Conservation (phyloP, 2,329 filamentous ascomycete genomes). For the Sporothrix schenckii region DNA sequence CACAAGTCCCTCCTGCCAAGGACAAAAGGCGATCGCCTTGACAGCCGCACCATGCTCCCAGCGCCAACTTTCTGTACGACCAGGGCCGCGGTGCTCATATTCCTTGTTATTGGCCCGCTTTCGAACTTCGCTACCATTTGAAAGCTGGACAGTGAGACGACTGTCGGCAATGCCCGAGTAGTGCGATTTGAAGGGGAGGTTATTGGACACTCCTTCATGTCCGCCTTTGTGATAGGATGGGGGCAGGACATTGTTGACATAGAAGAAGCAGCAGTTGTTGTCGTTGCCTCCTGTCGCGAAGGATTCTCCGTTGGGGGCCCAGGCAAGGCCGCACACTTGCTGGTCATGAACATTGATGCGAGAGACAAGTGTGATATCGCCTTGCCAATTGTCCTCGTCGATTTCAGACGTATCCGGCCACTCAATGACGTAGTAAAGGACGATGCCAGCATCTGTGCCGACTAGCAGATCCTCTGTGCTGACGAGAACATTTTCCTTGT, state of each 20-base stretch:
- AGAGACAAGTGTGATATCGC: slow-evolving; percentile 75
- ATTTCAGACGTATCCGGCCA: slow-evolving; percentile 73
- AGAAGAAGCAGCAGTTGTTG: slow-evolving; percentile 82
- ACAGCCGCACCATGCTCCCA: slow-evolving; percentile 85
- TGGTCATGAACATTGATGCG: slow-evolving; percentile 79
- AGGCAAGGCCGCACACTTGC: slow-evolving; percentile 91
- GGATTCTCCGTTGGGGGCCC: slow-evolving; percentile 73
- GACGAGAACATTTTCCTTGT: slow-evolving; percentile 54
- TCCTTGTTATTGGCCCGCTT: slow-evolving; percentile 24
- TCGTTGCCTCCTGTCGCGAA: slow-evolving; percentile 94
- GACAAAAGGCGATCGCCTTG: slow-evolving; percentile 95
- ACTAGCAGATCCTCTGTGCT: slow-evolving; percentile 82
- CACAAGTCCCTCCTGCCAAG: slow-evolving; percentile 84
- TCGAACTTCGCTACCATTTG: slow-evolving; percentile 26
- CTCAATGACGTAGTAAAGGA: slow-evolving; percentile 89
- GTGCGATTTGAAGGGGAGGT: not conserved
- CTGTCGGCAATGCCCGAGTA: slow-evolving; percentile 21
- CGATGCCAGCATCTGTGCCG: slow-evolving; percentile 77
- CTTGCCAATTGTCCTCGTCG: slow-evolving; percentile 68
- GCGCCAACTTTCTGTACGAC: slow-evolving; percentile 66
- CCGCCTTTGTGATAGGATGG: not conserved
- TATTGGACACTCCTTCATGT: not conserved
- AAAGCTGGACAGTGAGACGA: slow-evolving; percentile 16
- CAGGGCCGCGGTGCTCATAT: slow-evolving; percentile 45
- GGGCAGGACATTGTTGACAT: slow-evolving; percentile 61